Evolutionary conservation across 176 grass and related monocot genomes (phyloP).

Genomic region (Rhynchospora tenuis): DNA sequence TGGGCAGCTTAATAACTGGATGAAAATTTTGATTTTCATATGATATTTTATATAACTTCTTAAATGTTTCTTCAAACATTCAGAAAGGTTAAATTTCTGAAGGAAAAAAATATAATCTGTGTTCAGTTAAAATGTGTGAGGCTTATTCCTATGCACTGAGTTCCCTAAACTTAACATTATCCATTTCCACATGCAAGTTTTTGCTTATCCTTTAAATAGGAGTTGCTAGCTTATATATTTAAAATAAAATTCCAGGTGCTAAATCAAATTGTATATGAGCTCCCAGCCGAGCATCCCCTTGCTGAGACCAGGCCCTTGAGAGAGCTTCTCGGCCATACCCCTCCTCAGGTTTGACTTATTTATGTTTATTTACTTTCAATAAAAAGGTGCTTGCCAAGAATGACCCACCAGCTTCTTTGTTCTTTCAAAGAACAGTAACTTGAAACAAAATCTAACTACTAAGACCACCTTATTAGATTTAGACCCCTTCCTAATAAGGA

Average conservation of each 20-base stretch:
- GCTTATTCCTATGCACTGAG: background rate
- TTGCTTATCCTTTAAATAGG: background rate
- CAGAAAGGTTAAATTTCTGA: background rate
- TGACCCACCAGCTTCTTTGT: background rate
- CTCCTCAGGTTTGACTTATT: constrained; percentile 59
- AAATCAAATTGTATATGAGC: constrained; percentile 94
- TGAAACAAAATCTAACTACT: background rate
- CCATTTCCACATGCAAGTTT: background rate
- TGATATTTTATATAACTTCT: background rate
- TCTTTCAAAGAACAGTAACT: background rate
- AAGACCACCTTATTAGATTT: background rate
- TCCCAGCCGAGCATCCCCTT: constrained; percentile 86
- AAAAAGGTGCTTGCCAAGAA: background rate
- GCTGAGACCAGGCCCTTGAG: constrained; percentile 83
- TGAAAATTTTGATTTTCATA: background rate
- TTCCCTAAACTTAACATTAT: background rate
- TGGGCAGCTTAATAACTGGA: background rate
- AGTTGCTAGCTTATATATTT: background rate
- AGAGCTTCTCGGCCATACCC: constrained; percentile 86
- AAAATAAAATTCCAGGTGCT: constrained; percentile 62
- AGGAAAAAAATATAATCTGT: background rate
- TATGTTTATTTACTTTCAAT: background rate
- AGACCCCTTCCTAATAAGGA: background rate
- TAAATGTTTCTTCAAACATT: background rate
- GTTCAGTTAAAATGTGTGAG: background rate